Percentiles rank a stretch among this genome's conserved stretches.
Evolutionary conservation across 1,284 basidiomycete species (phyloP).

Genomic region (Puccinia horiana): DNA sequence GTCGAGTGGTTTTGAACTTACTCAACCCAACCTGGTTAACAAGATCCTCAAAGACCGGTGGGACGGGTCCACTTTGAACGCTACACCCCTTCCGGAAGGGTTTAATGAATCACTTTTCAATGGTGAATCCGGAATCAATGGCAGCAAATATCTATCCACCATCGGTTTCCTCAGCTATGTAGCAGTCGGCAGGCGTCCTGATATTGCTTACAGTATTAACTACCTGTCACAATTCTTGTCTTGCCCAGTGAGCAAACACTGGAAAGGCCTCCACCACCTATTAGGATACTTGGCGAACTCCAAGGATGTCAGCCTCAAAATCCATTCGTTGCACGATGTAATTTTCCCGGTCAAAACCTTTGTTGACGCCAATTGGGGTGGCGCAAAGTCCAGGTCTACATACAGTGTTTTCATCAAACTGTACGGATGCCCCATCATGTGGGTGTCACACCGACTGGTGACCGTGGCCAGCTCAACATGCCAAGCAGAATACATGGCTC

Average conservation of each 20-base stretch:
- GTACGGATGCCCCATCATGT: background rate
- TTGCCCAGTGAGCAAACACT: background rate
- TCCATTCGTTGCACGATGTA: background rate
- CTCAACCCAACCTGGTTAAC: too few species aligned
- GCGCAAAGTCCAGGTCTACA: background rate
- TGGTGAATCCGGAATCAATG: background rate
- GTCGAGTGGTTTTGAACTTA: too few species aligned
- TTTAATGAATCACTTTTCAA: background rate
- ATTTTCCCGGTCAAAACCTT: background rate
- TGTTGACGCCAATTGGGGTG: constrained; percentile 5
- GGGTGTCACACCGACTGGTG: background rate
- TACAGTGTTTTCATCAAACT: background rate
- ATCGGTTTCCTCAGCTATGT: background rate
- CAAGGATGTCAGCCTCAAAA: background rate
- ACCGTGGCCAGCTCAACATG: background rate
- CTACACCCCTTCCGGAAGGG: background rate
- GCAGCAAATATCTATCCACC: too few species aligned
- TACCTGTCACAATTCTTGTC: background rate
- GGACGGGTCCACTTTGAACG: background rate
- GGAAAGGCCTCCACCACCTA: background rate
- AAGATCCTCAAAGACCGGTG: background rate
- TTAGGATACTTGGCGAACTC: background rate
- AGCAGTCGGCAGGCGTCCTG: background rate
- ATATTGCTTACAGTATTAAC: background rate
- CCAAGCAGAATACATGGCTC: constrained; percentile 20